A percentile compares a stretch with the other conserved stretches of the same genome.
phyloP scores from a whole-genome alignment of 164 flowering plant species.

The Chimonanthus salicifolius region DNA sequence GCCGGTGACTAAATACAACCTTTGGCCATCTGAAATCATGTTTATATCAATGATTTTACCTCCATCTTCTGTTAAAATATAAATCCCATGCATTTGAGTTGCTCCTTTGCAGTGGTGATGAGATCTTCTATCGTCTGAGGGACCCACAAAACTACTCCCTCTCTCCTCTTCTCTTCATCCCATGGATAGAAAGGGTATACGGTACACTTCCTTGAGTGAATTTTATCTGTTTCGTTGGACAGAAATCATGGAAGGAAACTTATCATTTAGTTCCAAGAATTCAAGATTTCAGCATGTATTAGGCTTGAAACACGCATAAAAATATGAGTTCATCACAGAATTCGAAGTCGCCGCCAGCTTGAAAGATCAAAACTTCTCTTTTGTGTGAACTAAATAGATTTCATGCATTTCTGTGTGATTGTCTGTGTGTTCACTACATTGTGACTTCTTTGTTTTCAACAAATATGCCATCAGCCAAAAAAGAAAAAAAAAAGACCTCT shows the following conservation, averaged over 20 bases:
- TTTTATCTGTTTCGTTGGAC: constrained; percentile 17
- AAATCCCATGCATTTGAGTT: constrained; percentile 28
- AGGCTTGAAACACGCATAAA: no score
- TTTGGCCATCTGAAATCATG: constrained; percentile 73
- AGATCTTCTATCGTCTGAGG: constrained; percentile 65
- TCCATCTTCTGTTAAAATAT: constrained; percentile 68
- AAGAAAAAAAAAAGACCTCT: no score
- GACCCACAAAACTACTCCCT: constrained; percentile 69
- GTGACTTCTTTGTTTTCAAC: no score
- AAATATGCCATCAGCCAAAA: no score
- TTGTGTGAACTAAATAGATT: no score
- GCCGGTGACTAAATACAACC: constrained; percentile 41
- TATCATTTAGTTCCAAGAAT: no score
- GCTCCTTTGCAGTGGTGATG: constrained; percentile 35
- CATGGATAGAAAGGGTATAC: constrained; percentile 87
- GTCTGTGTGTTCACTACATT: no score
- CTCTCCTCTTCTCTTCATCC: constrained; percentile 47
- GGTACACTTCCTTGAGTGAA: constrained; percentile 55
- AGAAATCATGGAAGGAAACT: neutral
- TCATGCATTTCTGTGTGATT: no score
- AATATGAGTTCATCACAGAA: no score
- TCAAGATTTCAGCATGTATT: no score
- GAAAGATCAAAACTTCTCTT: no score
- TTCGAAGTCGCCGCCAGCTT: no score
- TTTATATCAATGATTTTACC: constrained; percentile 66